Evolutionary conservation across 2,329 filamentous ascomycete genomes (phyloP).

Genomic region (Monilinia fructigena): DNA sequence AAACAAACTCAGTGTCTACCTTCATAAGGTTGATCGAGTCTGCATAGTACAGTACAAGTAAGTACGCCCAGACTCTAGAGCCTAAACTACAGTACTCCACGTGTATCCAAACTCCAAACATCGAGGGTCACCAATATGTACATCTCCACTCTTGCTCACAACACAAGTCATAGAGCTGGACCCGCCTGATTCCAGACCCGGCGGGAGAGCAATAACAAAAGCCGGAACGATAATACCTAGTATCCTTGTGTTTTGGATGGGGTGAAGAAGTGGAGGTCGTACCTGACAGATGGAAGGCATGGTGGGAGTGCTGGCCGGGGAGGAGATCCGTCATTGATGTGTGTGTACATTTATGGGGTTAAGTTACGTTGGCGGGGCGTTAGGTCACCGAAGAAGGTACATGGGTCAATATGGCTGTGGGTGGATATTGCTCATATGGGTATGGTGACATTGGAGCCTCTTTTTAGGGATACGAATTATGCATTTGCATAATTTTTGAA

Average conservation of each 20-base stretch:
- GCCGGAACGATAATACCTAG: background rate
- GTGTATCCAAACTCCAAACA: constrained; percentile 7
- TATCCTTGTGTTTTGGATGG: background rate
- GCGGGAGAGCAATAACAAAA: constrained; percentile 1
- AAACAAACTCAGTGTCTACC: constrained; percentile 3
- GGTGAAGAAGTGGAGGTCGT: constrained; percentile 16
- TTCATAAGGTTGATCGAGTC: background rate
- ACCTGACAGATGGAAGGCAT: constrained; percentile 16
- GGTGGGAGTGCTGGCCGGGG: constrained; percentile 16
- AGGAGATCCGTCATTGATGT: constrained; percentile 10
- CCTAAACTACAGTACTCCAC: constrained; percentile 5
- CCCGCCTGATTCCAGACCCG: constrained; percentile 13
- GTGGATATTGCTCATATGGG: constrained; percentile 14
- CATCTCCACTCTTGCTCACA: constrained; percentile 2
- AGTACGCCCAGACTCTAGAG: background rate
- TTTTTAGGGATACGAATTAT: background rate
- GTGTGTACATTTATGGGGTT: constrained; percentile 18
- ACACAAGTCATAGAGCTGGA: constrained; percentile 12
- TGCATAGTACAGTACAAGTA: constrained; percentile 6
- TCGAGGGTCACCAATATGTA: background rate
- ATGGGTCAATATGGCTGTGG: background rate
- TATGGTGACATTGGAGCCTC: background rate
- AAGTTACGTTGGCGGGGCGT: background rate
- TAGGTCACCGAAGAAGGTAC: constrained; percentile 7
- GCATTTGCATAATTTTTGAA: background rate